Base-by-base conservation (phyloP, 768 basidiomycete genomes). In the Cystobasidium onofrii region DNA sequence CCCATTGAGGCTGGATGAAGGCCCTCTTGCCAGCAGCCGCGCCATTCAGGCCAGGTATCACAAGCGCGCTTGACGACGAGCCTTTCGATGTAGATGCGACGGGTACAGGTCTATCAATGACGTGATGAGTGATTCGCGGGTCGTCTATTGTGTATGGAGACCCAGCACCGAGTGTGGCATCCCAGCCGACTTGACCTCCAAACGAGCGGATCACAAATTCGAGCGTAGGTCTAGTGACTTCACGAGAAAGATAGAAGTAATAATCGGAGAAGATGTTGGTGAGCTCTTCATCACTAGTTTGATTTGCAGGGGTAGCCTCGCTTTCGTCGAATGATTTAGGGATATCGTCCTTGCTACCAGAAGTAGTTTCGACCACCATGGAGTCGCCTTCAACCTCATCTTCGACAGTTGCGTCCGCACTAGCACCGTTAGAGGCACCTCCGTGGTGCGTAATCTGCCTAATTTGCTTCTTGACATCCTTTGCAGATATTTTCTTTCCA, bases 1-100 rank as follows among this genome's bases (percentile, higher is more conserved):
- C 86, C 96, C 96, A 98, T 81, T 98, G 95, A 13, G 96, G 96
- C 81, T 98, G 96, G 20, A 98, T 86, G 81, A 90, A 91, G 79
- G 90, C 92, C 78, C 92, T 86, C 80, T 86, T 86, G 54, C 84
- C 82, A 76, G 76, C 76, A 75, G 81, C 83, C 75, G 83, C 83
- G 13, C 85, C 82, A 34, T 74, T 15, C 0, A 54, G n/a, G 31
- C 27, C 41, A 39, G 61, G 52, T 50, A 33, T 23, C 29, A 33
- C 29, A 52, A 25, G 27, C 33, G 34, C 63, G 67, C 31, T 57
- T 76, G 57, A 70, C 67, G 67, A 29, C 29, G 31, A 31, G 29
- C 57, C 73, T 75, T 79, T 43, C 27, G 52, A 77, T 7, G 81
- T 25, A 78, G 65, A 64, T n/a, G 79, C 77, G 1, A 77, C 75